A percentile compares a stretch with the other conserved stretches of the same genome.
Evolutionary conservation across 2,329 filamentous ascomycete genomes (phyloP).

Genomic region (Rhytidhysteron rufulum): DNA sequence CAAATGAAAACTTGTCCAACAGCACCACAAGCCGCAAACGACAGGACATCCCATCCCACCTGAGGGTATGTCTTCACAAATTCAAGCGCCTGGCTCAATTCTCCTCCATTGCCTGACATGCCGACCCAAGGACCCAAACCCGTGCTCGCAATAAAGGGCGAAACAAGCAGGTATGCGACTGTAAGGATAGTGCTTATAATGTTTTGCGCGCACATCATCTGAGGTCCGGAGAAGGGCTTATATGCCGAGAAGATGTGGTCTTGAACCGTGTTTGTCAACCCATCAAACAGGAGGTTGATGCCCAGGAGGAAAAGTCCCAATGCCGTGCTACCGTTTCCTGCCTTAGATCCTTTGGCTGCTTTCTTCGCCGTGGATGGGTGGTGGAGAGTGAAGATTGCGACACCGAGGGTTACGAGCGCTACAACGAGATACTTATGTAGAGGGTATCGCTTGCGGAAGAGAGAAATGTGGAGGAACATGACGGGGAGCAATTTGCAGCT

Average conservation of each 20-base stretch:
- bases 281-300: constrained; percentile 92
- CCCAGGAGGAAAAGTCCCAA: constrained; percentile 81
- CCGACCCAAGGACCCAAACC: constrained; percentile 40
- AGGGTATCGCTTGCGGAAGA: constrained; percentile 86
- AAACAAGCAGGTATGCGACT: constrained; percentile 68
- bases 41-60: constrained; percentile 83
- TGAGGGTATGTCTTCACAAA: constrained; percentile 78
- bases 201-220: constrained; percentile 99
- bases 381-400: constrained; percentile 92
- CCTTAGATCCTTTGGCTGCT: constrained; percentile 45
- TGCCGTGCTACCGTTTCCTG: constrained; percentile 53
- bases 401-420: constrained; percentile 81
- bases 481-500: constrained; percentile 98
- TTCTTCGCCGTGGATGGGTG: constrained; percentile 47
- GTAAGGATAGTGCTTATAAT: constrained; percentile 79
- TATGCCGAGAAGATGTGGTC: constrained; percentile 84
- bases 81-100: constrained; percentile 71
- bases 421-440: constrained; percentile 97
- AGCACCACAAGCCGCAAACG: constrained; percentile 85
- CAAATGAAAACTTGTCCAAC: constrained; percentile 95
- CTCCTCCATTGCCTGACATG: constrained; percentile 51
- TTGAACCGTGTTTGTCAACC: constrained; percentile 93
- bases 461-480: constrained; percentile 90
- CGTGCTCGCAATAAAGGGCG: constrained; percentile 72
- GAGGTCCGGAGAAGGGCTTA: constrained; percentile 78